Conservation (phyloP, 768 basidiomycete species). For the Boletus pseudo-olivaceus region DNA sequence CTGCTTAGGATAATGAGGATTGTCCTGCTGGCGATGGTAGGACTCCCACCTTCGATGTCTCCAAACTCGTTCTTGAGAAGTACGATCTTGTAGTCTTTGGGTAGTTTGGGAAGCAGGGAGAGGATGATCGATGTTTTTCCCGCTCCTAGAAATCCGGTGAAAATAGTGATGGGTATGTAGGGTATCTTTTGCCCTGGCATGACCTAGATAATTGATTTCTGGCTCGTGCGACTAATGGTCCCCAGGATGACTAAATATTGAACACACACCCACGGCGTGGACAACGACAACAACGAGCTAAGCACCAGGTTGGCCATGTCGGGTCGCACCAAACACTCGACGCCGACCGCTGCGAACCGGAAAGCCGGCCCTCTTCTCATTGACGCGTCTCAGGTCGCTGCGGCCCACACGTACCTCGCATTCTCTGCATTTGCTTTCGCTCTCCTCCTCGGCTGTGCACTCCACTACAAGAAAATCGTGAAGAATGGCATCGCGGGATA, state of each 20-base stretch:
- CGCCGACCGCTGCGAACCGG: background rate
- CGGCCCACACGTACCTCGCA: conserved; percentile 64
- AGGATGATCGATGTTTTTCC: conserved; percentile 82
- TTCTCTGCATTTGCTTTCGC: conserved; percentile 62
- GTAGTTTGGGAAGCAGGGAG: conserved; percentile 75
- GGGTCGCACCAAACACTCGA: conserved; percentile 12
- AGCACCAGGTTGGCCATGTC: conserved; percentile 13
- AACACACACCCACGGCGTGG: background rate
- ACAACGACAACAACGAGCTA: background rate
- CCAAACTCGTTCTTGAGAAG: conserved; percentile 97
- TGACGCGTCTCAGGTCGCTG: conserved; percentile 53
- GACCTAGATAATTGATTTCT: background rate
- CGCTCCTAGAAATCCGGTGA: conserved; percentile 90
- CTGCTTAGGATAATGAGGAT: conserved; percentile 35
- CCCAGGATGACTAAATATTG: background rate
- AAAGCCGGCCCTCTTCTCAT: conserved; percentile 24
- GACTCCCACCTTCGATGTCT: conserved; percentile 72
- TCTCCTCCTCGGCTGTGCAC: conserved; percentile 55
- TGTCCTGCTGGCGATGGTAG: background rate
- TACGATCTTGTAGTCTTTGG: conserved; percentile 83
- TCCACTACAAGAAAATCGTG: conserved; percentile 83
- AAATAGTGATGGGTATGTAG: conserved; percentile 83
- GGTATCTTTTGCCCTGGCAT: conserved; percentile 13
- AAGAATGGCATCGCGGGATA: conserved; percentile 81
- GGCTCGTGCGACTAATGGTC: background rate